Evolutionary conservation across 352 stramenopile species (phyloP), one percentile per base, ranked within the genome.

Genomic region (Globisporangium acanthophoron): DNA sequence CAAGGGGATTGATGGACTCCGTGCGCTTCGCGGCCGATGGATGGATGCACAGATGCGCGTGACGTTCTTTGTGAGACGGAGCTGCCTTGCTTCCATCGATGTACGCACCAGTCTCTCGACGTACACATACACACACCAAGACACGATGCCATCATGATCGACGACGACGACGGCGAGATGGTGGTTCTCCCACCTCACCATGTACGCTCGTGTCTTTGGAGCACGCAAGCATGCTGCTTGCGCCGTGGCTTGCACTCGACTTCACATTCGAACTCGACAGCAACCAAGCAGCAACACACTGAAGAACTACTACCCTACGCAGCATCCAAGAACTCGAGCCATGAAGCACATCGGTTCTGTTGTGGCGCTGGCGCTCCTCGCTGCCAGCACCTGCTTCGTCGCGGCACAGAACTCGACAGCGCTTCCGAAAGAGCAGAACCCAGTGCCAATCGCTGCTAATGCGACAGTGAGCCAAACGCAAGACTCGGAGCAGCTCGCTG

Each of bases 51-150:
- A 6, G 43, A 47, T 13, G 18, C 15, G 51, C 45, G 24, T 29
- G 24, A 15, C 29, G 27, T 51, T 62, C 56, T 62, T 15, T 37
- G 20, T 61, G 46, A 48, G 56, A 61, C 56, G 56, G 46, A 55
- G 3, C 46, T 5, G 20, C 4, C 21, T 39, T 39, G 8, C 8
- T 13, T 8, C 8, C 12, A 9, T 27, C 24, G 24, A 27, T 1
- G 24, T 27, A 35, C 31, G n/a, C 13, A 7, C 39, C 12, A 43
- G 39, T 43, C 39, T 43, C 39, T 43, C 15, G 39, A n/a, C 39
- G 5, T 12, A n/a, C 39, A 39, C 8, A 39, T 3, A 39, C 33
- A 35, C 31, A 9, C 1, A 13, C 33, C 9, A 13, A 3, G 8
- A 39, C 33, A 39, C 33, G 8, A 39, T 39, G 33, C 33, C 33